Conservation (phyloP, 306 rosid species). For the Coriaria nepalensis region DNA sequence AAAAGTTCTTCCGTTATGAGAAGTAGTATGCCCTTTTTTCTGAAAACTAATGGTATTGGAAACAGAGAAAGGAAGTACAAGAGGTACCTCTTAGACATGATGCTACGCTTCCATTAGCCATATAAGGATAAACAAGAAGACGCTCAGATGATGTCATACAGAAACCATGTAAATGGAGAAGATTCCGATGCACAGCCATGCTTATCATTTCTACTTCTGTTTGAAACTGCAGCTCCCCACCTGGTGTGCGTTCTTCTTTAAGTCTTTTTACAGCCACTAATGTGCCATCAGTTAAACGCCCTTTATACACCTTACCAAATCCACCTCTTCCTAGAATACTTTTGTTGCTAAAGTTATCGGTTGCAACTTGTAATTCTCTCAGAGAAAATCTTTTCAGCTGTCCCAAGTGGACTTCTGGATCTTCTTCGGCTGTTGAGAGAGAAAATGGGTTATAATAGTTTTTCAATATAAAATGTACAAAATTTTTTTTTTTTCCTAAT, state of each 20-base stretch:
- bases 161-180: constrained; percentile 10
- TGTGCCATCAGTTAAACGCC: constrained; percentile 13
- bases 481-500: no score
- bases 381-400: constrained; percentile 14
- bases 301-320: constrained; percentile 15
- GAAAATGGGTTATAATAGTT: background rate
- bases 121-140: constrained; percentile 16
- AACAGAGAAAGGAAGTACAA: background rate
- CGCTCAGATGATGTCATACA: constrained; percentile 12
- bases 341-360: constrained; percentile 16
- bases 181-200: constrained; percentile 20
- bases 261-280: constrained; percentile 19
- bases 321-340: constrained; percentile 18
- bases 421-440: constrained; percentile 14
- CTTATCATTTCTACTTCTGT: constrained; percentile 19
- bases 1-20: background rate
- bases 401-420: constrained; percentile 11
- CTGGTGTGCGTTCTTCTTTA: constrained; percentile 18
- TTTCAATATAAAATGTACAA: background rate
- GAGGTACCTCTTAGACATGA: constrained; percentile 14
- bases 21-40: background rate
- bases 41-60: background rate
- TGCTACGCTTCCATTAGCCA: constrained; percentile 19
- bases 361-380: constrained; percentile 16
- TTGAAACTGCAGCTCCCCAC: constrained; percentile 17